Evolutionary conservation across 352 stramenopile species (phyloP).

Genomic region (Globisporangium carolinianum): DNA sequence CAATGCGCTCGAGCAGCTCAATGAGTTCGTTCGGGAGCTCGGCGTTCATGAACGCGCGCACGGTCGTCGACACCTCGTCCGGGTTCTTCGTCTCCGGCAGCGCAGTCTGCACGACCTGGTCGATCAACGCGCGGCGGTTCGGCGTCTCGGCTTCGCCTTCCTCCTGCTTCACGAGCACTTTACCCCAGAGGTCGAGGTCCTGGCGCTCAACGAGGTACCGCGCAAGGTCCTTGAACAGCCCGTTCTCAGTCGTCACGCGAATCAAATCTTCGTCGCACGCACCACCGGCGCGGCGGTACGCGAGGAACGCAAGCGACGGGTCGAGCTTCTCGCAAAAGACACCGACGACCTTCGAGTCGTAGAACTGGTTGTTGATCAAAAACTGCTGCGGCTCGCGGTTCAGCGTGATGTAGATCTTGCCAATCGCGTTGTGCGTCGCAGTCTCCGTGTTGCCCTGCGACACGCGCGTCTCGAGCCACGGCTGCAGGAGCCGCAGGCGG

Average conservation of each 20-base stretch:
- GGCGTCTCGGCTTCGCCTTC: conserved; percentile 90
- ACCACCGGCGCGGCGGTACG: conserved; percentile 98
- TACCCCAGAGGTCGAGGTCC: conserved; percentile 98
- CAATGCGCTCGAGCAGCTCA: conserved; percentile 98
- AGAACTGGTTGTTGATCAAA: conserved; percentile 99
- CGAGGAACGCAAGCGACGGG: conserved; percentile 97
- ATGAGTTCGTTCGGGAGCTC: conserved; percentile 99
- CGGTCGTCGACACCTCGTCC: conserved; percentile 99
- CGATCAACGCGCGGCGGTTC: conserved; percentile 95
- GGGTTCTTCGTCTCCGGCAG: conserved; percentile 98
- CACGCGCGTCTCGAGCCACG: conserved; percentile 98
- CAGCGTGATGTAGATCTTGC: conserved; percentile 99
- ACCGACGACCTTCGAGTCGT: conserved; percentile 98
- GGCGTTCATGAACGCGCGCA: conserved; percentile 99
- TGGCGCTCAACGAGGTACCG: conserved; percentile 99
- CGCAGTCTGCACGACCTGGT: conserved; percentile 99
- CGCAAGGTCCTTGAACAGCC: conserved; percentile 98
- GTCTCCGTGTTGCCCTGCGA: conserved; percentile 98
- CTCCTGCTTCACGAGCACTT: conserved; percentile 90
- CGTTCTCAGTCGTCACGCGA: conserved; percentile 97
- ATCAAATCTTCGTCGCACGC: conserved; percentile 99
- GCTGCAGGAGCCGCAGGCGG: conserved; percentile 97
- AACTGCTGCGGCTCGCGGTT: conserved; percentile 99
- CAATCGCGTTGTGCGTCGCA: conserved; percentile 99
- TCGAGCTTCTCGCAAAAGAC: conserved; percentile 99